phyloP scores from a whole-genome alignment of 192 early-diverging fungal genomes.

The Obelidium mucronatum region DNA sequence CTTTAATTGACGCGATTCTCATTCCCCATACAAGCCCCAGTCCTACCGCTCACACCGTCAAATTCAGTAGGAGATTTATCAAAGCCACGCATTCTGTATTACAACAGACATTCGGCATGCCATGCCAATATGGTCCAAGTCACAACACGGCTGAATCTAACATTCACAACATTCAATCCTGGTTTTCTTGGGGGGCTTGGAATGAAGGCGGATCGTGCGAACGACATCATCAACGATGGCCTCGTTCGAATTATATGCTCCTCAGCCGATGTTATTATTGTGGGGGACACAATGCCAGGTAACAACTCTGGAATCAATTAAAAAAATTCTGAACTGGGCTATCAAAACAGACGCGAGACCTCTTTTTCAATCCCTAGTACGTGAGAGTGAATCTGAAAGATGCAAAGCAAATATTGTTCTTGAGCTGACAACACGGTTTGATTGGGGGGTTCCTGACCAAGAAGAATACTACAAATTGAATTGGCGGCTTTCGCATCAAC shows the following conservation, averaged over 20 bases:
- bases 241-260: conserved; percentile 12
- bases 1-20: no score
- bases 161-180: conserved; percentile 30
- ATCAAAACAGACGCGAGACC: conserved; percentile 32
- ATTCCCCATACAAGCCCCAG: no score
- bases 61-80: background rate
- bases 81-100: conserved; percentile 25
- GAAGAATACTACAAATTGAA: conserved; percentile 27
- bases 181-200: conserved; percentile 31
- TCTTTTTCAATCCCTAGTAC: conserved; percentile 25
- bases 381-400: background rate
- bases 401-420: conserved; percentile 33
- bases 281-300: conserved; percentile 41
- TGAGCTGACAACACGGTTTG: conserved; percentile 27
- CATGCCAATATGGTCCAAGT: conserved; percentile 36
- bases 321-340: background rate
- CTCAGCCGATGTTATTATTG: conserved; percentile 34
- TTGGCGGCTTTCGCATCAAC: conserved; percentile 7
- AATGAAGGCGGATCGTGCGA: conserved; percentile 29
- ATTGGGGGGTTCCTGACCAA: conserved; percentile 28
- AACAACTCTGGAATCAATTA: no score
- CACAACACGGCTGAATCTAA: conserved; percentile 20
- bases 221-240: conserved; percentile 30
- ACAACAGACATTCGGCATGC: conserved; percentile 34
- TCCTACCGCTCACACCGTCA: no score